phyloP scores from a whole-genome alignment of 2,329 filamentous ascomycete species.

The Trichoderma brevicompactum region DNA sequence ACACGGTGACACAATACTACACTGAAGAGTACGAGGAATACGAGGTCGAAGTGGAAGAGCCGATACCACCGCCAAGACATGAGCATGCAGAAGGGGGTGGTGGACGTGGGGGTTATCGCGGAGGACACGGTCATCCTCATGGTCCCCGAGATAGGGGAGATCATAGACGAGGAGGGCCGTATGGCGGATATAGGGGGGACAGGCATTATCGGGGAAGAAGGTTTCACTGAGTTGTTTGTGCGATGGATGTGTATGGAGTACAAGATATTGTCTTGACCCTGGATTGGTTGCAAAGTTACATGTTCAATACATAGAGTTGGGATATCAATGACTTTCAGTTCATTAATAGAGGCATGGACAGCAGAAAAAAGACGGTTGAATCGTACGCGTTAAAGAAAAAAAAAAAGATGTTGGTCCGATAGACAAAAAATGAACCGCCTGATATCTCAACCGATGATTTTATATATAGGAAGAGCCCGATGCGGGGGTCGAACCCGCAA shows the following conservation, averaged over 20 bases:
- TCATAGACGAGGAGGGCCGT: conserved; percentile 41
- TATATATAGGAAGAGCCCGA: conserved; percentile 47
- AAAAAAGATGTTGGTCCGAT: not conserved
- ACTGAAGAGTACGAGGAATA: conserved; percentile 76
- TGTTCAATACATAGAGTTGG: not conserved
- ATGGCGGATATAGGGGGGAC: conserved; percentile 44
- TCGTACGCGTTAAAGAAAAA: not conserved
- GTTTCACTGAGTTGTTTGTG: conserved; percentile 35
- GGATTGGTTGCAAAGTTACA: not conserved
- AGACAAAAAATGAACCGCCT: conserved; percentile 21
- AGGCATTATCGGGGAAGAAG: conserved; percentile 42
- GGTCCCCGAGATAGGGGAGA: conserved; percentile 42
- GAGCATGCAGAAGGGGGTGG: conserved; percentile 31
- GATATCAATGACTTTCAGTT: not conserved
- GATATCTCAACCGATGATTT: conserved; percentile 21
- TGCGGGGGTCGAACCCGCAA: conserved; percentile 58
- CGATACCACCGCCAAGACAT: conserved; percentile 43
- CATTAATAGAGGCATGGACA: not conserved
- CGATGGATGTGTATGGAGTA: not conserved
- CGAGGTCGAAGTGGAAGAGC: conserved; percentile 76
- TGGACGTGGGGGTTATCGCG: conserved; percentile 38
- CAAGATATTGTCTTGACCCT: not conserved
- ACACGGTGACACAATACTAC: conserved; percentile 69
- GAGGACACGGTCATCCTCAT: conserved; percentile 28
- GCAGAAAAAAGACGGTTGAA: not conserved